A percentile compares a stretch with the other conserved stretches of the same genome.
phyloP scores from a whole-genome alignment of 2,329 filamentous ascomycete species.

The Clonostachys rosea region DNA sequence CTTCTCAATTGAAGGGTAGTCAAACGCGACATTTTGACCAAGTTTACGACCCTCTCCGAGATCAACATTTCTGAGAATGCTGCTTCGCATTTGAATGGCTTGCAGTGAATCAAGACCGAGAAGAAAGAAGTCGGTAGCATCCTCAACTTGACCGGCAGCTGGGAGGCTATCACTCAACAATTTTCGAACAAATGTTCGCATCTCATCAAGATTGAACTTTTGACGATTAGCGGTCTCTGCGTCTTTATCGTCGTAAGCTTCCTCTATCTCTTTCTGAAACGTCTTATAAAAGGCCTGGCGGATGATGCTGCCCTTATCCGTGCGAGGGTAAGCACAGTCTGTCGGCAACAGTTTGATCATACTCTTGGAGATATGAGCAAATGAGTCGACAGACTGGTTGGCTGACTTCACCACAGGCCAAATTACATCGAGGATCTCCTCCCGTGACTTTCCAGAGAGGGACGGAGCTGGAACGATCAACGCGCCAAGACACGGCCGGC shows the following conservation, averaged over 20 bases:
- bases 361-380: constrained; percentile 32
- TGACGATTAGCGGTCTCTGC: constrained; percentile 2
- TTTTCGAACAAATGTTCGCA: constrained; percentile 24
- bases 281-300: constrained; percentile 38
- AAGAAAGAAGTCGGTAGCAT: constrained; percentile 53
- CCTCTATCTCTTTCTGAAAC: constrained; percentile 37
- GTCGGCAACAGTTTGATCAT: constrained; percentile 42
- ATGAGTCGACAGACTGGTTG: constrained; percentile 17
- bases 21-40: constrained; percentile 54
- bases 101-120: constrained; percentile 55
- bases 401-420: constrained; percentile 21
- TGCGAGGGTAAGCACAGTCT: constrained; percentile 33
- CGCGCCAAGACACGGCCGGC: constrained; percentile 47
- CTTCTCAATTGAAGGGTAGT: constrained; percentile 40
- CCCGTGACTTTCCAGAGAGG: constrained; percentile 4
- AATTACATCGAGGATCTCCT: constrained; percentile 22
- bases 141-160: neutral
- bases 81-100: constrained; percentile 49
- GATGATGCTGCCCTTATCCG: constrained; percentile 50
- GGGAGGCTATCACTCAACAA: constrained; percentile 10
- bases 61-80: constrained; percentile 45
- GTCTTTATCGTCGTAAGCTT: constrained; percentile 17
- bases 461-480: constrained; percentile 42
- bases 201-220: constrained; percentile 11
- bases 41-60: constrained; percentile 35